Percentiles rank a stretch among this genome's conserved stretches.
phyloP scores from a whole-genome alignment of 805 yeast genomes.

The Ogataea polymorpha region DNA sequence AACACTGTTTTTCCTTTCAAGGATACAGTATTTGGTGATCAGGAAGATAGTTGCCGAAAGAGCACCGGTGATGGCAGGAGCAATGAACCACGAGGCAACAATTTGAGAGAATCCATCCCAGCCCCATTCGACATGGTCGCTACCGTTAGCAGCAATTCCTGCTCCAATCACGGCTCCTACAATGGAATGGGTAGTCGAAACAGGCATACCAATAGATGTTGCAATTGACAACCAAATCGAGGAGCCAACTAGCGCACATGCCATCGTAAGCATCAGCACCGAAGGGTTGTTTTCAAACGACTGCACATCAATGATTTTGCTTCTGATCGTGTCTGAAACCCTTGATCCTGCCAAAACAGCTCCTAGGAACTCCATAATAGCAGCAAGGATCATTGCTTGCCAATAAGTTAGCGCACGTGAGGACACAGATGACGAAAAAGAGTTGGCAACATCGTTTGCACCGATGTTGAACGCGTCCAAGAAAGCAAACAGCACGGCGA shows the following conservation, averaged over 20 bases:
- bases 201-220: slow-evolving; percentile 70
- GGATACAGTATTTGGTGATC: slow-evolving; percentile 55
- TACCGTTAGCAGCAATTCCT: slow-evolving; percentile 71
- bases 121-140: slow-evolving; percentile 62
- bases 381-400: slow-evolving; percentile 76
- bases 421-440: slow-evolving; percentile 72
- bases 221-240: slow-evolving; percentile 69
- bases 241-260: slow-evolving; percentile 72
- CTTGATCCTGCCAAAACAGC: slow-evolving; percentile 72
- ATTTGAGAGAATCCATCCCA: slow-evolving; percentile 73
- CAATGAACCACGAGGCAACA: slow-evolving; percentile 78
- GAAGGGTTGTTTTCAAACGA: slow-evolving; percentile 56
- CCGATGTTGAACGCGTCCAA: slow-evolving; percentile 79
- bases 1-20: slow-evolving; percentile 55
- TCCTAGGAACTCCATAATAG: slow-evolving; percentile 69
- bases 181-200: slow-evolving; percentile 76
- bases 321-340: slow-evolving; percentile 70
- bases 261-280: slow-evolving; percentile 71
- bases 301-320: slow-evolving; percentile 53
- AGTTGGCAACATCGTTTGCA: slow-evolving; percentile 80
- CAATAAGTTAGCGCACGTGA: slow-evolving; percentile 65
- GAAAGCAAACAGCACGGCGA: slow-evolving; percentile 67
- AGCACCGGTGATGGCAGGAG: slow-evolving; percentile 66
- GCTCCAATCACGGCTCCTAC: slow-evolving; percentile 76
- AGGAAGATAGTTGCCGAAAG: slow-evolving; percentile 59